Percentiles rank a stretch among this genome's conserved stretches.
These are phyloP conservation scores for Peterozyma toletana DNA, from an alignment of 805 yeast genomes.

Conservation along the genomic window DNA sequence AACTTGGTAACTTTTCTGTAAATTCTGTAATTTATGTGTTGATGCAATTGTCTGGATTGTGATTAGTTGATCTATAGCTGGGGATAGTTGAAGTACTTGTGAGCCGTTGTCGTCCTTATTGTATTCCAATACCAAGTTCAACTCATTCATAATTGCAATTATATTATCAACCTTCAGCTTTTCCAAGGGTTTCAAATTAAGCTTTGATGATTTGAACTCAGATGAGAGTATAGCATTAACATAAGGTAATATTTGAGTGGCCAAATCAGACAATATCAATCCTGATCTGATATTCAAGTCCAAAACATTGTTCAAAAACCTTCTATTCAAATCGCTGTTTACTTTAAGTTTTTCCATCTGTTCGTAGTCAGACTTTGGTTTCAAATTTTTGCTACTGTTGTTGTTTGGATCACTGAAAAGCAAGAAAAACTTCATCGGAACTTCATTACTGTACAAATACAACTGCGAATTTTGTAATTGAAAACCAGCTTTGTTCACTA, in stretches of 20 bases:
- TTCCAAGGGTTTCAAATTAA: conserved; percentile 22
- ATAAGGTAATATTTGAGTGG: conserved; percentile 26
- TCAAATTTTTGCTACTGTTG: conserved; percentile 10
- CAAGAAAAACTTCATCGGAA: conserved; percentile 55
- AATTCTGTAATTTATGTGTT: neutral
- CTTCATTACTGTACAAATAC: conserved; percentile 45
- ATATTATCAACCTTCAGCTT: conserved; percentile 26
- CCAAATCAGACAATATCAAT: conserved; percentile 15
- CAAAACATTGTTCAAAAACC: conserved; percentile 20
- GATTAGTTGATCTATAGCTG: conserved; percentile 5
- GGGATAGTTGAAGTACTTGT: conserved; percentile 2
- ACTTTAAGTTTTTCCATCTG: conserved; percentile 28
- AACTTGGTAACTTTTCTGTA: neutral
- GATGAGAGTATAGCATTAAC: conserved; percentile 22
- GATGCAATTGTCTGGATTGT: conserved; percentile 11
- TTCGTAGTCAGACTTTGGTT: conserved; percentile 25
- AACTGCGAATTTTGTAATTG: conserved; percentile 38
- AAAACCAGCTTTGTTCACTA: conserved; percentile 30
- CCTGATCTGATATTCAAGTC: conserved; percentile 20
- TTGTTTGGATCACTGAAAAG: conserved; percentile 55
- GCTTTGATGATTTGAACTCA: conserved; percentile 17
- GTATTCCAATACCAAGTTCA: conserved; percentile 32
- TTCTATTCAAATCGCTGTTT: conserved; percentile 25
- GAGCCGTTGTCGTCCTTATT: conserved; percentile 17
- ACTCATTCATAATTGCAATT: conserved; percentile 27